Conservation (phyloP, 1,284 basidiomycete genomes). For the Gomphus bonarii region DNA sequence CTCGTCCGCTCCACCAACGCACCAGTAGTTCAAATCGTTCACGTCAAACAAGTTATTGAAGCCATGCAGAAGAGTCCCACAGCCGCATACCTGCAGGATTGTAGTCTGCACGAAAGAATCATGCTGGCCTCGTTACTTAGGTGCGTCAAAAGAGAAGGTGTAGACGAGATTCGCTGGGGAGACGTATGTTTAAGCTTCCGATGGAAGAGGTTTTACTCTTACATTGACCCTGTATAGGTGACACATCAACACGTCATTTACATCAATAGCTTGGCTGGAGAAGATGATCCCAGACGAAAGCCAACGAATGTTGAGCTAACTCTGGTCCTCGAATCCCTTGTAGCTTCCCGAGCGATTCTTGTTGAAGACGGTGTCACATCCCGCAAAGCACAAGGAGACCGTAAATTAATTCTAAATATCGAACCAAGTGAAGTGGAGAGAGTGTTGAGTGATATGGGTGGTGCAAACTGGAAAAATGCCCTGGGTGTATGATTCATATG, state of each 20-base stretch:
- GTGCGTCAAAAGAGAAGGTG: conserved; percentile 75
- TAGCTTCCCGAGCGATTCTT: conserved; percentile 60
- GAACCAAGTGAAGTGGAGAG: conserved; percentile 66
- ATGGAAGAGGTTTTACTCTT: neutral
- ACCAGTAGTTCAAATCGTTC: conserved; percentile 54
- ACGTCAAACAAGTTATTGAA: conserved; percentile 77
- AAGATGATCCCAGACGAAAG: conserved; percentile 37
- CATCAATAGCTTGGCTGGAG: conserved; percentile 40
- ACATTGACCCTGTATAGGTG: conserved; percentile 31
- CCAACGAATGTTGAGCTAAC: conserved; percentile 46
- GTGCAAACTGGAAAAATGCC: conserved; percentile 54
- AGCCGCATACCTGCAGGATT: conserved; percentile 68
- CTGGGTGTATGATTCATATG: conserved; percentile 23
- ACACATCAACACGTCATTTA: conserved; percentile 60
- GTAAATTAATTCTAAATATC: conserved; percentile 55
- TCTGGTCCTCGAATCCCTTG: conserved; percentile 56
- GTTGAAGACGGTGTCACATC: conserved; percentile 46
- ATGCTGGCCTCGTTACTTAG: conserved; percentile 84
- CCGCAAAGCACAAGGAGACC: conserved; percentile 46
- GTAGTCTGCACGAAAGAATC: conserved; percentile 80
- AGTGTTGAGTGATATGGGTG: conserved; percentile 62
- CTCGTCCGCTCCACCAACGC: conserved; percentile 41
- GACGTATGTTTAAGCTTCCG: conserved; percentile 42
- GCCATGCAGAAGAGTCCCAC: conserved; percentile 90
- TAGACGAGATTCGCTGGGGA: conserved; percentile 79